Evolutionary conservation across 345 rosid species (phyloP).

Genomic region (Eucalyptus erythrocorys): DNA sequence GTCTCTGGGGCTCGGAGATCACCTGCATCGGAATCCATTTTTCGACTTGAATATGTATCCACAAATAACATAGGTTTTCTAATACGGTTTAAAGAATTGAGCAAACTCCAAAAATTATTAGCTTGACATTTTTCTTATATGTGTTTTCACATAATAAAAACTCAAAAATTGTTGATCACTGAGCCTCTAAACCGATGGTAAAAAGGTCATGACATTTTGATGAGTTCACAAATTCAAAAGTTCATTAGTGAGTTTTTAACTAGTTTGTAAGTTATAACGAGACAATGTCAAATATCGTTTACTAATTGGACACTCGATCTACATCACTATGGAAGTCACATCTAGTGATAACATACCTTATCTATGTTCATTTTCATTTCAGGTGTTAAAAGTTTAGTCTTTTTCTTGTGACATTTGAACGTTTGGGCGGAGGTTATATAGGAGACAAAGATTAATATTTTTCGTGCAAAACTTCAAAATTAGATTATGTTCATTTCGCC

Average conservation of each 20-base stretch:
- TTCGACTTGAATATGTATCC: not conserved
- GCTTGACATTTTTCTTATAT: not conserved
- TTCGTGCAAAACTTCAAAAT: not conserved
- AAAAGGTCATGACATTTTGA: not conserved
- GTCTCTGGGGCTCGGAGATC: not conserved
- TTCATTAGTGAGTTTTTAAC: not conserved
- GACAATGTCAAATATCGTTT: not conserved
- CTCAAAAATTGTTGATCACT: not conserved
- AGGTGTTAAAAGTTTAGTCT: accelerated
- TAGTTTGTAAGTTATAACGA: not conserved
- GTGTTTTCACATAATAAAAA: not conserved
- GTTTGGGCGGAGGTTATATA: accelerated
- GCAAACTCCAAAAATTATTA: not conserved
- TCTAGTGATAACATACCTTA: too few species aligned
- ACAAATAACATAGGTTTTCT: not conserved
- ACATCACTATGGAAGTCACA: too few species aligned
- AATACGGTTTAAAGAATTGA: not conserved
- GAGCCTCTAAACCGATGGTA: not conserved
- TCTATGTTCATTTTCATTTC: not conserved
- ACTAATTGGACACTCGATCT: too few species aligned
- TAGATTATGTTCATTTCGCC: accelerated
- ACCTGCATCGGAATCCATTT: not conserved
- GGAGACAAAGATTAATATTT: not conserved
- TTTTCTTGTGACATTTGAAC: not conserved
- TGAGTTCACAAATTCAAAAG: not conserved